A percentile compares a stretch with the other conserved stretches of the same genome.
These are phyloP conservation scores for Saccharomyces kudriavzevii DNA, from an alignment of 805 yeast genomes.

Conservation along the genomic window DNA sequence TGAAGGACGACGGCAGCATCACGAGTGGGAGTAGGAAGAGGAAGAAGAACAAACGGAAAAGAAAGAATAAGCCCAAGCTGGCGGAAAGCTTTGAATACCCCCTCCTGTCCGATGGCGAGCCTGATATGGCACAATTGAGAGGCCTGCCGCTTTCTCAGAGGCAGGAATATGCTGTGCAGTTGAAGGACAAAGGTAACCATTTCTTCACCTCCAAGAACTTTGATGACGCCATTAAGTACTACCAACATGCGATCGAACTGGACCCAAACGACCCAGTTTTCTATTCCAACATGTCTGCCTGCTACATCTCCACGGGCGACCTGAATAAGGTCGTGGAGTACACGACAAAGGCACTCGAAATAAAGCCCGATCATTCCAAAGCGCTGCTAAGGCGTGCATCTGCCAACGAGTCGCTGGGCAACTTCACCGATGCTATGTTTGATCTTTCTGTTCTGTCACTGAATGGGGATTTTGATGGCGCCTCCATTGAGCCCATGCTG, in stretches of 20 bases:
- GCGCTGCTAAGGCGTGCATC: slow-evolving; percentile 89
- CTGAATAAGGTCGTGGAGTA: slow-evolving; percentile 81
- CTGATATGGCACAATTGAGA: slow-evolving; percentile 41
- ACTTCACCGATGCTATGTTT: slow-evolving; percentile 76
- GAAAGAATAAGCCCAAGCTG: slow-evolving; percentile 26
- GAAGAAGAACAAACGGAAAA: slow-evolving; percentile 27
- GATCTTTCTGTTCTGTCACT: slow-evolving; percentile 86
- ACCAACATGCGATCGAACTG: slow-evolving; percentile 67
- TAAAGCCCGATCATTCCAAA: slow-evolving; percentile 86
- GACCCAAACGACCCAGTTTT: slow-evolving; percentile 72
- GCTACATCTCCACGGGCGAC: slow-evolving; percentile 74
- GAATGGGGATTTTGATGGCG: slow-evolving; percentile 73
- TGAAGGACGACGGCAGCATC: not conserved
- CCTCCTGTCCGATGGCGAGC: slow-evolving; percentile 48
- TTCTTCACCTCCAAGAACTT: slow-evolving; percentile 63
- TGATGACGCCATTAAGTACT: slow-evolving; percentile 66
- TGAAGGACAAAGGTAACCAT: slow-evolving; percentile 86
- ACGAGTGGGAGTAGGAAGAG: slow-evolving; percentile 23
- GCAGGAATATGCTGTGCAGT: slow-evolving; percentile 57
- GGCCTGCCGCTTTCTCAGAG: slow-evolving; percentile 43
- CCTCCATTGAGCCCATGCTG: slow-evolving; percentile 66
- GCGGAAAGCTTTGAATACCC: slow-evolving; percentile 37
- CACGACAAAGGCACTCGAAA: slow-evolving; percentile 73
- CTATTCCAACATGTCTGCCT: slow-evolving; percentile 94
- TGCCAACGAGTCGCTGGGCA: slow-evolving; percentile 76